Evolutionary conservation across 2,329 filamentous ascomycete genomes (phyloP).

Genomic region (Aspergillus proliferans): DNA sequence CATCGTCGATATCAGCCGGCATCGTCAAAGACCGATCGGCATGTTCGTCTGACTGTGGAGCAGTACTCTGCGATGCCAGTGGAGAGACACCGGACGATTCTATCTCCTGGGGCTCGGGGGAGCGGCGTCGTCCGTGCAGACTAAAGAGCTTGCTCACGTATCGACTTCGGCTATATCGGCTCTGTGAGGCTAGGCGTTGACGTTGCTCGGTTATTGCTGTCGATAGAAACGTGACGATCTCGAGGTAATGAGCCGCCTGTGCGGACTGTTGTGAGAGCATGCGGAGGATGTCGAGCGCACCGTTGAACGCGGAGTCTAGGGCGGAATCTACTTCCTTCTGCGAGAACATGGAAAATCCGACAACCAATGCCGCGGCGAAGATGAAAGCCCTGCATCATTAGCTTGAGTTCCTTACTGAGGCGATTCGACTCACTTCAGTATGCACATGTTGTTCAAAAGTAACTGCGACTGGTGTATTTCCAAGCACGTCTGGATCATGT

Average conservation of each 20-base stretch:
- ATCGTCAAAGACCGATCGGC: slow-evolving; percentile 2
- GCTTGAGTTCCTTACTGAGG: not conserved
- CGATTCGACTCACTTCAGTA: slow-evolving; percentile 47
- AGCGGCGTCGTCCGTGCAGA: slow-evolving; percentile 15
- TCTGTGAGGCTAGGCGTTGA: slow-evolving; percentile 21
- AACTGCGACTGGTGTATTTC: slow-evolving; percentile 42
- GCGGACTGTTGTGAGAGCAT: slow-evolving; percentile 46
- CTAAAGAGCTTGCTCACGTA: slow-evolving; percentile 35
- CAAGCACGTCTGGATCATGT: slow-evolving; percentile 50
- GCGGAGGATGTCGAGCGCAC: slow-evolving; percentile 46
- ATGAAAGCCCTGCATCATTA: slow-evolving; percentile 41
- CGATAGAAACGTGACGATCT: slow-evolving; percentile 47
- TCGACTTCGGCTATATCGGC: slow-evolving; percentile 22
- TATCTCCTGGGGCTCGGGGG: slow-evolving; percentile 3
- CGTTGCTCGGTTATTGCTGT: slow-evolving; percentile 42
- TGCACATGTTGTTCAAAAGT: slow-evolving; percentile 52
- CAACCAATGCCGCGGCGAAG: slow-evolving; percentile 52
- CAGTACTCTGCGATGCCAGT: not conserved
- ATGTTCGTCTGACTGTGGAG: slow-evolving; percentile 3
- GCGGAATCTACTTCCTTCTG: slow-evolving; percentile 40
- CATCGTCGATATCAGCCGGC: slow-evolving; percentile 12
- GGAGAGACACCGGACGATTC: slow-evolving; percentile 5
- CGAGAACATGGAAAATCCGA: slow-evolving; percentile 53
- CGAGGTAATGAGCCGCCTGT: slow-evolving; percentile 53
- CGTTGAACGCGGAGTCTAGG: slow-evolving; percentile 41